Evolutionary conservation across 495 filamentous ascomycete species (phyloP).

Genomic region (Hyaloscypha bicolor): DNA sequence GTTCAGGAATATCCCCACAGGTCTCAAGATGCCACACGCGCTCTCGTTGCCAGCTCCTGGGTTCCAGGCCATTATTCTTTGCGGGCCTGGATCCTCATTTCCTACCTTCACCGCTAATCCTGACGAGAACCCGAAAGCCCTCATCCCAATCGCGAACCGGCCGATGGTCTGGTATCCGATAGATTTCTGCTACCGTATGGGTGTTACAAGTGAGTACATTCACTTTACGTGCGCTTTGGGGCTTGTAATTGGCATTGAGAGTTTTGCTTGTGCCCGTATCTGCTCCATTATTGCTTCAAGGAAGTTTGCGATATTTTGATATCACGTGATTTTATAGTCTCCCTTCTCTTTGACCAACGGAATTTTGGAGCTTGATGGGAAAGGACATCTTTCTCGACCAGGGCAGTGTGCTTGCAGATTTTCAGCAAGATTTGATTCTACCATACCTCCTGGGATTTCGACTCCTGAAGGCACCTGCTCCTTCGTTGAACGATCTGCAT

Average conservation of each 20-base stretch:
- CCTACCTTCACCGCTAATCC: constrained; percentile 90
- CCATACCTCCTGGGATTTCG: too few relatives aligned
- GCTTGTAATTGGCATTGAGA: neutral
- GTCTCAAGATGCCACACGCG: constrained; percentile 63
- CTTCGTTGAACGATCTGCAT: too few relatives aligned
- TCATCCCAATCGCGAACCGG: constrained; percentile 89
- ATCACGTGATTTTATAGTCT: neutral
- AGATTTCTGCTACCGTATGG: constrained; percentile 86
- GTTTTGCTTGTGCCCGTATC: neutral
- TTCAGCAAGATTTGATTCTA: too few relatives aligned
- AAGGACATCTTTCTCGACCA: too few relatives aligned
- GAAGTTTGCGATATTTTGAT: neutral
- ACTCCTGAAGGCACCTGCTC: too few relatives aligned
- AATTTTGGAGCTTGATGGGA: too few relatives aligned
- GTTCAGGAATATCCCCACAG: neutral
- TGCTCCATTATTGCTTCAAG: neutral
- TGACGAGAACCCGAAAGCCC: constrained; percentile 86
- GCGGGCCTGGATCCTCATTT: constrained; percentile 86
- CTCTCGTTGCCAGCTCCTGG: constrained; percentile 71
- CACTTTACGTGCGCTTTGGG: neutral
- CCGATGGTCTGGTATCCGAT: constrained; percentile 96
- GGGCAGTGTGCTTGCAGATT: too few relatives aligned
- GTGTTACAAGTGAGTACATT: constrained; percentile 67
- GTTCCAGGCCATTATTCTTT: constrained; percentile 92
- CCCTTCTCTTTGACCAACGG: neutral